phyloP scores from a whole-genome alignment of 108 stramenopile genomes.

The Cyclotella choctawhatcheeana region DNA sequence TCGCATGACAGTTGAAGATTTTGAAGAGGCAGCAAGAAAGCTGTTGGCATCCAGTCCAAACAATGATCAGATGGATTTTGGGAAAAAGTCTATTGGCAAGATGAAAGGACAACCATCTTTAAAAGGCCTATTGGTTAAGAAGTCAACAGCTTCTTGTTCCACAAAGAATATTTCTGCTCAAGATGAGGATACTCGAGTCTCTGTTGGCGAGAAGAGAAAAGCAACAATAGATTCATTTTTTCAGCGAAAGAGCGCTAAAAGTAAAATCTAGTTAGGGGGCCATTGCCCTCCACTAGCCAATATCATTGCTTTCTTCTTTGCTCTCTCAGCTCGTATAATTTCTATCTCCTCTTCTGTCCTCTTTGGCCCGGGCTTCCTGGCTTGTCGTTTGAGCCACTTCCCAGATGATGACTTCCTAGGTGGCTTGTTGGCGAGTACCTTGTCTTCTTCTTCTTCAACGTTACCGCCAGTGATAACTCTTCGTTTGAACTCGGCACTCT shows the following conservation, averaged over 20 bases:
- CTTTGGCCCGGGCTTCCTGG: too few relatives aligned
- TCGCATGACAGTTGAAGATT: constrained; percentile 41
- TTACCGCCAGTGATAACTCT: too few relatives aligned
- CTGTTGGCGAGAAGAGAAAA: background rate
- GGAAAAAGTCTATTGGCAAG: background rate
- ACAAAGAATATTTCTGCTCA: background rate
- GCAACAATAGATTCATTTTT: constrained; percentile 12
- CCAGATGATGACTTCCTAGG: too few relatives aligned
- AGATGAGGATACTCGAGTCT: background rate
- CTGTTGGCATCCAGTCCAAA: background rate
- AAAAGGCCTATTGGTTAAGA: background rate
- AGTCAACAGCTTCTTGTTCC: background rate
- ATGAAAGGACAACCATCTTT: constrained; percentile 1
- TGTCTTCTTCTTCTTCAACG: too few relatives aligned
- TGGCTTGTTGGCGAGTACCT: too few relatives aligned
- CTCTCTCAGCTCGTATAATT: too few relatives aligned
- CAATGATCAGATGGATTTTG: background rate
- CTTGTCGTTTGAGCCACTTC: too few relatives aligned
- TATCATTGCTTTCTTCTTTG: too few relatives aligned
- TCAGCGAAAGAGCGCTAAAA: background rate
- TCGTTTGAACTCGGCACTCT: too few relatives aligned
- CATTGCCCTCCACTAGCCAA: too few relatives aligned
- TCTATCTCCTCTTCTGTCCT: too few relatives aligned
- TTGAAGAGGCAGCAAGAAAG: constrained; percentile 38
- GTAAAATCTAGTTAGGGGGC: too few relatives aligned